Base-by-base conservation (phyloP, 106 monocot genomes). In the Dendrobium chrysotoxum region DNA sequence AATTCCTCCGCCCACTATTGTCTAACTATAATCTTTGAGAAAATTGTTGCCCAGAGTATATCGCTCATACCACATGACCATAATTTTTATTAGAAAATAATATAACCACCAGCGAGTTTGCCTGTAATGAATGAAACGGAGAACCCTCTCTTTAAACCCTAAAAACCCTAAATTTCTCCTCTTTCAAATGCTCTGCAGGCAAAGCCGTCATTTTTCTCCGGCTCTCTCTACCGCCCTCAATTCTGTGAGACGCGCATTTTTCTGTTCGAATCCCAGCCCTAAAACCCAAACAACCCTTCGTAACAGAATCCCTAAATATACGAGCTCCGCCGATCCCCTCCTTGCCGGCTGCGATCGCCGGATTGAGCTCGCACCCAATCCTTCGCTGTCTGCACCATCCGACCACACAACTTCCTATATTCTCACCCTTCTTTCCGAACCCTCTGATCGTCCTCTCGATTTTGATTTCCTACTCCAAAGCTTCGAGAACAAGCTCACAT, bases 361-460 rank as follows among this genome's bases (percentile, higher is more conserved):
- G 9, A 77, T 16, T 16, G 3, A 15, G 38, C 25, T 20, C 23
- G 18, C 23, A 5, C 18, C 82, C 73, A 17, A 26, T 50, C 78
- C n/a, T 38, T 23, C 7, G 40, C 80, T 66, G 16, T 61, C 9
- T 28, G 44, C 23, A 35, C 58, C 72, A 4, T 31, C 67, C 41
- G 76, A 76, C 65, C 44, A 82, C 50, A 79, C 75, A 13, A 39
- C 53, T 1, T 46, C 75, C 75, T 81, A 68, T 4, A 79, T 84
- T 47, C 75, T 84, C n/a, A 30, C 75, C 28, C 66, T 84, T 5
- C 81, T 87, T 44, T 79, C 87, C 10, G 55, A 79, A 6, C 50
- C 82, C 26, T 39, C 79, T 26, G 50, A n/a, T 6, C 39, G 40
- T 21, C 2, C 31, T 39, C 20, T 5, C 15, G 21, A 45, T 47